Conservation (phyloP, 257 asterid species). For the Pogostemon cablin region DNA sequence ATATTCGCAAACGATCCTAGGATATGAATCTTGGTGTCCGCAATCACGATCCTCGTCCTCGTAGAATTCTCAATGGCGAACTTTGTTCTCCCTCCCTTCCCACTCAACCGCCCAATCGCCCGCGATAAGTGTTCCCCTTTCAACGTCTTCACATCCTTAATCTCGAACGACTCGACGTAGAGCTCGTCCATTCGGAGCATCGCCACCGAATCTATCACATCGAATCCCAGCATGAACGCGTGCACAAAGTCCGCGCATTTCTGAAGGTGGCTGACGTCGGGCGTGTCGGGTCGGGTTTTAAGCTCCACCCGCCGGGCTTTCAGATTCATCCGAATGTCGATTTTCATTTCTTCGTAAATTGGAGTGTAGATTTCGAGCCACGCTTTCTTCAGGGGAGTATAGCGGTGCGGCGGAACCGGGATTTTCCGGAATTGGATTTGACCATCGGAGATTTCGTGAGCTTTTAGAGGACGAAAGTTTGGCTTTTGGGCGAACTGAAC, state of each 20-base stretch:
- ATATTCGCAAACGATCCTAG: slow-evolving; percentile 80
- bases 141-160: slow-evolving; percentile 85
- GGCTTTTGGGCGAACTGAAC: slow-evolving; percentile 58
- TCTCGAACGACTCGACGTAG: slow-evolving; percentile 80
- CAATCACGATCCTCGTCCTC: slow-evolving; percentile 80
- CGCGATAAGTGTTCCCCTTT: slow-evolving; percentile 85
- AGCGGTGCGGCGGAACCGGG: slow-evolving; percentile 73
- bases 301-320: slow-evolving; percentile 81
- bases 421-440: slow-evolving; percentile 78
- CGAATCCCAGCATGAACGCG: slow-evolving; percentile 88
- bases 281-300: slow-evolving; percentile 79
- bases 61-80: slow-evolving; percentile 87
- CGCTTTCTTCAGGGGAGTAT: slow-evolving; percentile 73
- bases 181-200: slow-evolving; percentile 83
- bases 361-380: slow-evolving; percentile 86
- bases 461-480: slow-evolving; percentile 66
- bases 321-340: slow-evolving; percentile 87
- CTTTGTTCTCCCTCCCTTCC: slow-evolving; percentile 91
- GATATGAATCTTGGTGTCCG: slow-evolving; percentile 79
- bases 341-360: slow-evolving; percentile 71
- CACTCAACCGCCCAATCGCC: slow-evolving; percentile 84
- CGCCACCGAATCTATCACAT: slow-evolving; percentile 65
- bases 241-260: slow-evolving; percentile 92
- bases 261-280: slow-evolving; percentile 84
- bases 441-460: slow-evolving; percentile 76